Evolutionary conservation across 208 protist genomes (phyloP).

Genomic region (Acanthamoeba sp.): DNA sequence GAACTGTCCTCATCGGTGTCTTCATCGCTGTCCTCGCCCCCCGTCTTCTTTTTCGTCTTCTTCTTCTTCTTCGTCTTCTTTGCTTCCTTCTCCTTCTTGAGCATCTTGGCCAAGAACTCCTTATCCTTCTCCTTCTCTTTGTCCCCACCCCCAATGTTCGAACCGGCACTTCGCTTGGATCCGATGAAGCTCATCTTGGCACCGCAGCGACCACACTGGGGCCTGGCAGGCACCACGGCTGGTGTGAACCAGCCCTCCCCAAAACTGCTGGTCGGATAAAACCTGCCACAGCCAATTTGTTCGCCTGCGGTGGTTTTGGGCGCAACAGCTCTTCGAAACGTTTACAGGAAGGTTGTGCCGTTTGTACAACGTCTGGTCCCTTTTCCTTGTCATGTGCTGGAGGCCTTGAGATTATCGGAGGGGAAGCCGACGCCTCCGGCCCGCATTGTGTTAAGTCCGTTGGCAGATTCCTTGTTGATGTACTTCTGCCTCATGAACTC

Average conservation of each 20-base stretch:
- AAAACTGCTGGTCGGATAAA: too few species aligned
- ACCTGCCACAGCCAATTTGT: too few species aligned
- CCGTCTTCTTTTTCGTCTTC: not conserved
- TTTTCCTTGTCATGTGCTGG: not conserved
- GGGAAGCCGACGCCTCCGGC: slow-evolving; percentile 11
- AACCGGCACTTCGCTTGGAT: not conserved
- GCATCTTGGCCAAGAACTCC: slow-evolving; percentile 40
- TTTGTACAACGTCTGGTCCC: not conserved
- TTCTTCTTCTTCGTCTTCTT: slow-evolving; percentile 21
- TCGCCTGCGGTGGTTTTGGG: too few species aligned
- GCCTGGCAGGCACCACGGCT: too few species aligned
- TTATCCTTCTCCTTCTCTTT: slow-evolving; percentile 13
- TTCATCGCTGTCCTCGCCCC: not conserved
- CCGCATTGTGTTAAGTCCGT: slow-evolving; percentile 48
- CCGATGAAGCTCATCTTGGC: slow-evolving; percentile 1
- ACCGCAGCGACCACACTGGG: too few species aligned
- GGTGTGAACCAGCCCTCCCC: too few species aligned
- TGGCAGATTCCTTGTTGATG: slow-evolving; percentile 24
- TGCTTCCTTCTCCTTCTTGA: not conserved
- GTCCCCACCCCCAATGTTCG: not conserved
- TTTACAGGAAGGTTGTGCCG: too few species aligned
- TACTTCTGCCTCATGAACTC: slow-evolving; percentile 62
- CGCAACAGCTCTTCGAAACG: too few species aligned
- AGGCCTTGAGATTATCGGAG: not conserved
- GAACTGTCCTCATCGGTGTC: not conserved